Evolutionary conservation across 1,139 yeast genomes (phyloP), one percentile per base, ranked within the genome.

Genomic region (Geotrichum macrosporum): DNA sequence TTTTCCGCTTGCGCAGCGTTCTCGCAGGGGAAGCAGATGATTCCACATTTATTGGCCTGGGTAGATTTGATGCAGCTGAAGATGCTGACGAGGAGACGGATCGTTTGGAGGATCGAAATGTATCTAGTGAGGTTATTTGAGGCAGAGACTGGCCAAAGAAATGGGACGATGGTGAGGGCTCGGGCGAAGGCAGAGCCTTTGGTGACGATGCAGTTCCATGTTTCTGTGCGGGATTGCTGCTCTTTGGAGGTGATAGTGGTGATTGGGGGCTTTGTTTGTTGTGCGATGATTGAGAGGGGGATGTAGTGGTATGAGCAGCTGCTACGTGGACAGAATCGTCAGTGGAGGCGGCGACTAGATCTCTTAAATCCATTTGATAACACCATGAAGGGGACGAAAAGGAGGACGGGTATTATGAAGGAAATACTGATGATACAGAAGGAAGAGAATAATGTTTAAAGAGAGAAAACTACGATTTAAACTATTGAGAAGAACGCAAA

Each of bases 141-240:
- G 31, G 36, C 2, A 41, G 32, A 18, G 49, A 35, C 5, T 45
- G 13, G 21, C 41, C 35, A 13, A 47, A 47, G 18, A 44, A 47
- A 37, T 47, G 48, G 12, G 48, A 24, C 2, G 50, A 47, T 16
- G 50, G 50, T 8, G 50, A 47, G 12, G 47, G 50, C 21, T 47
- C 50, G 9, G 50, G 50, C 4, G 50, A 47, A 12, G 50, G 50
- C 3, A 47, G 34, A 12, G 48, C 41, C 19, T 31, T 45, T 29
- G 44, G 36, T 19, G 47, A 37, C 10, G 42, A 22, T 20, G 33
- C 29, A n/a, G 37, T 18, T 18, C 24, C 21, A 10, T n/a, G 37
- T 24, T 19, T 35, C 20, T 21, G 41, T 8, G n/a, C n/a, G n/a
- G n/a, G n/a, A n/a, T n/a, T n/a, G n/a, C n/a, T 20, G 9, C 12